Conservation (phyloP, 2,329 filamentous ascomycete species). For the Bisporella sp. region DNA sequence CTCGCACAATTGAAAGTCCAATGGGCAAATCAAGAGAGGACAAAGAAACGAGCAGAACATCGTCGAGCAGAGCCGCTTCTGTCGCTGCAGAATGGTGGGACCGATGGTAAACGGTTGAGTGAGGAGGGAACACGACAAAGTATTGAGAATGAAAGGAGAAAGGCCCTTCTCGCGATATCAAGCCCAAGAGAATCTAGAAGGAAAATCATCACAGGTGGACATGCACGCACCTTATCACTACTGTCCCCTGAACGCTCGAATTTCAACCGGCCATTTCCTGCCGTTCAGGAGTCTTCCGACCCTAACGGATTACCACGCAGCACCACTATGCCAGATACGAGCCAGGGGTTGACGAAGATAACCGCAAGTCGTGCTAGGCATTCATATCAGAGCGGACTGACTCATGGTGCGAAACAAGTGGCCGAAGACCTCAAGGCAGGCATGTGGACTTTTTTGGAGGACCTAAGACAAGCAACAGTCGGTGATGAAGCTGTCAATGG, state of each 20-base stretch:
- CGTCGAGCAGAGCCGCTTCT: constrained; percentile 53
- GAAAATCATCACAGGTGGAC: constrained; percentile 62
- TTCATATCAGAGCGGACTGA: constrained; percentile 27
- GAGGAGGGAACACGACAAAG: constrained; percentile 27
- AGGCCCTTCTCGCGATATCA: constrained; percentile 50
- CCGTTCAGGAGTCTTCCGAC: constrained; percentile 29
- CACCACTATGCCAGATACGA: constrained; percentile 25
- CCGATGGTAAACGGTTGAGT: constrained; percentile 11
- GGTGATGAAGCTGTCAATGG: constrained; percentile 80
- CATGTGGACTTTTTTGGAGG: constrained; percentile 90
- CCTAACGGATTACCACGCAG: constrained; percentile 13
- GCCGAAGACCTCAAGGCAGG: constrained; percentile 78
- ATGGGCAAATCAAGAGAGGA: constrained; percentile 71
- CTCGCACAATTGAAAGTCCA: constrained; percentile 72
- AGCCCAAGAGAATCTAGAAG: constrained; percentile 40
- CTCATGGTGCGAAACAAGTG: constrained; percentile 25
- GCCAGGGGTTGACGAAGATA: constrained; percentile 19
- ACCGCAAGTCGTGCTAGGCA: constrained; percentile 20
- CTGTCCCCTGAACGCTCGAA: constrained; percentile 52
- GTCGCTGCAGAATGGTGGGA: constrained; percentile 33
- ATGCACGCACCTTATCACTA: constrained; percentile 65
- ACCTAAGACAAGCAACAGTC: constrained; percentile 89
- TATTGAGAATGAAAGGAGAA: constrained; percentile 66
- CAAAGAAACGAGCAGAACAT: constrained; percentile 65
- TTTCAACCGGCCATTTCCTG: constrained; percentile 16